phyloP scores from a whole-genome alignment of 2,329 filamentous ascomycete genomes.

The Rachicladosporium sp. region DNA sequence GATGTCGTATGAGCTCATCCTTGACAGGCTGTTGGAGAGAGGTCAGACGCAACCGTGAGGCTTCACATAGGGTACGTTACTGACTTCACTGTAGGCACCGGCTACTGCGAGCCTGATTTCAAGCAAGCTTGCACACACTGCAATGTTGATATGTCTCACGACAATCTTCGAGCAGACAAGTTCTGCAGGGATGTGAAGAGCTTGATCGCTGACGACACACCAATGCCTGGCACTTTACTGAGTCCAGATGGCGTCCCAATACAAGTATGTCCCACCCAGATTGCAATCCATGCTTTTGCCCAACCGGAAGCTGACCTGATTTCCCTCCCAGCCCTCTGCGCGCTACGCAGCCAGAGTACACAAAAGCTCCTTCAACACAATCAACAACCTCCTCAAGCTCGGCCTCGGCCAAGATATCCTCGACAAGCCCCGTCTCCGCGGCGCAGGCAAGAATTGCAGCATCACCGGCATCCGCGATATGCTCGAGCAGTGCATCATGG shows the following conservation, averaged over 20 bases:
- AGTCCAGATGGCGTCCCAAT: conserved; percentile 40
- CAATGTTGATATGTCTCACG: conserved; percentile 38
- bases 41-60: too few species aligned
- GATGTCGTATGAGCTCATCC: too few species aligned
- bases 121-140: conserved; percentile 39
- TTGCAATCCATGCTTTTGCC: neutral
- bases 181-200: conserved; percentile 45
- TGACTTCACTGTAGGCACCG: conserved; percentile 30
- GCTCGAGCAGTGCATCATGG: conserved; percentile 36
- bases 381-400: conserved; percentile 29
- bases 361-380: conserved; percentile 1
- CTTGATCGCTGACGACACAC: conserved; percentile 35
- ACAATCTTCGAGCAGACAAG: conserved; percentile 48
- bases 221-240: conserved; percentile 59
- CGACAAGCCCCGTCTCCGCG: neutral
- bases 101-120: conserved; percentile 47
- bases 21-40: too few species aligned
- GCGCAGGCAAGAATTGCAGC: conserved; percentile 14
- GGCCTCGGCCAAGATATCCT: conserved; percentile 33
- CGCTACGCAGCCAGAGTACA: neutral
- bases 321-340: too few species aligned
- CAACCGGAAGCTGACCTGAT: too few species aligned
- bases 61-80: too few species aligned
- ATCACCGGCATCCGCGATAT: conserved; percentile 41
- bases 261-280: neutral